phyloP scores from a whole-genome alignment of 2,329 filamentous ascomycete species.

The Aspergillus alliaceus region DNA sequence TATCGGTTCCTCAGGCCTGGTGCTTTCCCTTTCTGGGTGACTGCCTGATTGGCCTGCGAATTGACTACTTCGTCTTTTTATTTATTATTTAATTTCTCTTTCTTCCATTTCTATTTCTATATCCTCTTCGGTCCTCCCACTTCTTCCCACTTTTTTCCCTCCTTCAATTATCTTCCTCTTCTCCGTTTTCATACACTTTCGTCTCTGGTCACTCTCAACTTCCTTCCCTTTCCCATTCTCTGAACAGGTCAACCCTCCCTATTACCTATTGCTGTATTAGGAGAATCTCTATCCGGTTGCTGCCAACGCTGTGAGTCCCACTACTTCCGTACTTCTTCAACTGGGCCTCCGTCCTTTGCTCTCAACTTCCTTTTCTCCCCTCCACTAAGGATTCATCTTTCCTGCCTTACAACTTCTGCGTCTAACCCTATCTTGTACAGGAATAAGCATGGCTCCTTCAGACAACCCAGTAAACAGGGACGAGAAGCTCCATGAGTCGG shows the following conservation, averaged over 20 bases:
- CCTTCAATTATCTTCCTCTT: neutral
- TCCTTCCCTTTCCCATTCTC: neutral
- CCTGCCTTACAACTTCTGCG: neutral
- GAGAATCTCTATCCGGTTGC: neutral
- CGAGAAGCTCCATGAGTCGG: slow-evolving; percentile 31
- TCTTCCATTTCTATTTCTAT: slow-evolving; percentile 5
- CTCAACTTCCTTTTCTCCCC: neutral
- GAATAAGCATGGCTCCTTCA: slow-evolving; percentile 20
- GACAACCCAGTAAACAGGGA: slow-evolving; percentile 18
- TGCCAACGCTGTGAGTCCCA: neutral
- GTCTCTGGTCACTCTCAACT: neutral
- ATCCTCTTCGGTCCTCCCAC: neutral
- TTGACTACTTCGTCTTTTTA: slow-evolving; percentile 6
- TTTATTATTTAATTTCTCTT: slow-evolving; percentile 4
- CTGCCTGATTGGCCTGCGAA: slow-evolving; percentile 5
- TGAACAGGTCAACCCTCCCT: neutral
- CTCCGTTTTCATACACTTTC: slow-evolving; percentile 1
- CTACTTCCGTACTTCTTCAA: neutral
- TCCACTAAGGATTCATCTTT: neutral
- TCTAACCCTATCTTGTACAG: neutral
- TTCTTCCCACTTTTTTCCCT: neutral
- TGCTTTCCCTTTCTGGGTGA: slow-evolving; percentile 13
- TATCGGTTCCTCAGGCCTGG: too few species aligned
- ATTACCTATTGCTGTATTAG: neutral
- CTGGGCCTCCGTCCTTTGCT: neutral